A percentile compares a stretch with the other conserved stretches of the same genome.
These are phyloP conservation scores for Stemphylium beticola DNA, from an alignment of 2,329 filamentous ascomycete genomes.

Conservation along the genomic window DNA sequence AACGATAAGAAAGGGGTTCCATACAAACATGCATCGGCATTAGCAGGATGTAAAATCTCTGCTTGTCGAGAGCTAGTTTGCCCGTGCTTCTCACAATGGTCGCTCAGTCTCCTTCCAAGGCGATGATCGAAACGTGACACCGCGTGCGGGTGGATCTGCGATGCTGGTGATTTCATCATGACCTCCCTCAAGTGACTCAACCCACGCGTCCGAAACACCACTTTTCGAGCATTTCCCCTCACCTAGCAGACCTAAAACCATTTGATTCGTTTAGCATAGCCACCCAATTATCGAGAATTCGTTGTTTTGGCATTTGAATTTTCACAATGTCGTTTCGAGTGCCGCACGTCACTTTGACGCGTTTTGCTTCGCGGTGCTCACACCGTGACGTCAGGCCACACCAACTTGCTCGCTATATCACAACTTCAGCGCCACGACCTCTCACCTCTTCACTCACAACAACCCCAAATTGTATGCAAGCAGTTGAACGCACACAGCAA, in stretches of 20 bases:
- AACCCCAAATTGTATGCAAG: slow-evolving; percentile 12
- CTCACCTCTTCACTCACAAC: slow-evolving; percentile 4
- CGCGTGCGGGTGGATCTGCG: slow-evolving; percentile 6
- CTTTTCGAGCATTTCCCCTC: neutral
- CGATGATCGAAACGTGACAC: slow-evolving; percentile 9
- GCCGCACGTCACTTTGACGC: slow-evolving; percentile 31
- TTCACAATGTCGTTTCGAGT: slow-evolving; percentile 8
- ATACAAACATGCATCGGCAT: too few relatives aligned
- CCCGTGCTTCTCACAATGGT: too few relatives aligned
- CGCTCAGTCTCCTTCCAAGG: neutral
- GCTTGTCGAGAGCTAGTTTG: too few relatives aligned
- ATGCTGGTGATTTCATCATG: slow-evolving; percentile 16
- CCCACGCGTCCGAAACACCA: neutral
- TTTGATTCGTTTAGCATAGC: neutral
- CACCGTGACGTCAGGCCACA: slow-evolving; percentile 33
- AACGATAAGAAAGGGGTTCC: too few relatives aligned
- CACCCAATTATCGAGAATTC: neutral
- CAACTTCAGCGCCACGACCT: slow-evolving; percentile 10
- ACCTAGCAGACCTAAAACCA: neutral
- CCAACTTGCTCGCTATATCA: slow-evolving; percentile 24
- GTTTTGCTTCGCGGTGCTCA: slow-evolving; percentile 16
- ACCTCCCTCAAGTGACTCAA: neutral
- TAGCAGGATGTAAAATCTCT: too few relatives aligned
- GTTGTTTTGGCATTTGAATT: neutral
- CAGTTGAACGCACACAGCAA: slow-evolving; percentile 18